These are phyloP conservation scores for Nitzschia sp. DNA, from an alignment of 108 stramenopile genomes.

Conservation along the genomic window DNA sequence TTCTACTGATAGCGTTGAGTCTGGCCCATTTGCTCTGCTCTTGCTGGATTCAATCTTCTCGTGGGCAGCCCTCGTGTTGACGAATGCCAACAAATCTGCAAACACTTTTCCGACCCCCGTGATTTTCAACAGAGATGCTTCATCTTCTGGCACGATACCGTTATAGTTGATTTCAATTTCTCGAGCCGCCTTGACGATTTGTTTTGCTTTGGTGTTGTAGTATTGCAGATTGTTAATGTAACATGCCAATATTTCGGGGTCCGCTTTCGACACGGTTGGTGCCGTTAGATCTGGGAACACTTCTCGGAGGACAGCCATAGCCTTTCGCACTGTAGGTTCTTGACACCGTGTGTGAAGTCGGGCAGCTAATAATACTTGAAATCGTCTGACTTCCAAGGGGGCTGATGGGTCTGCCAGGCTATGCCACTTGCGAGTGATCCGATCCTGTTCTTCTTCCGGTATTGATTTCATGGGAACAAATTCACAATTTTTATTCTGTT, in stretches of 20 bases:
- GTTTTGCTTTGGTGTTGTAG: slow-evolving; percentile 65
- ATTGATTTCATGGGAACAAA: slow-evolving; percentile 1
- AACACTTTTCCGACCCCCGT: slow-evolving; percentile 69
- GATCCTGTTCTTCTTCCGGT: slow-evolving; percentile 23
- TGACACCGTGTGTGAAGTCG: slow-evolving; percentile 75
- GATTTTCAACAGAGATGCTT: slow-evolving; percentile 38
- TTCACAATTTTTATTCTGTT: neutral
- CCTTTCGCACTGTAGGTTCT: slow-evolving; percentile 49
- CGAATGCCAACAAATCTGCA: slow-evolving; percentile 54
- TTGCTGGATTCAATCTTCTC: no score
- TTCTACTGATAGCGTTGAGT: no score
- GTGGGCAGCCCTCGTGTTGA: slow-evolving; percentile 48
- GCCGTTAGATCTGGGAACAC: slow-evolving; percentile 40
- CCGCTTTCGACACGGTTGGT: slow-evolving; percentile 28
- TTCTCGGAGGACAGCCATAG: slow-evolving; percentile 48
- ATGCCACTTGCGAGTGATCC: slow-evolving; percentile 61
- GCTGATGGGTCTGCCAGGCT: slow-evolving; percentile 46
- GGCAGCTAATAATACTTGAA: slow-evolving; percentile 66
- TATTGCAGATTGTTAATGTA: slow-evolving; percentile 55
- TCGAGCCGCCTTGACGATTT: slow-evolving; percentile 65
- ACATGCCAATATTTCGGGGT: slow-evolving; percentile 51
- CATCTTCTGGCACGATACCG: slow-evolving; percentile 74
- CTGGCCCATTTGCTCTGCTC: no score
- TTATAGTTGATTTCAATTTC: slow-evolving; percentile 47
- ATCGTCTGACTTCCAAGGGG: slow-evolving; percentile 56